phyloP scores from a whole-genome alignment of 208 protist genomes.

The Trypanosoma caninum region DNA sequence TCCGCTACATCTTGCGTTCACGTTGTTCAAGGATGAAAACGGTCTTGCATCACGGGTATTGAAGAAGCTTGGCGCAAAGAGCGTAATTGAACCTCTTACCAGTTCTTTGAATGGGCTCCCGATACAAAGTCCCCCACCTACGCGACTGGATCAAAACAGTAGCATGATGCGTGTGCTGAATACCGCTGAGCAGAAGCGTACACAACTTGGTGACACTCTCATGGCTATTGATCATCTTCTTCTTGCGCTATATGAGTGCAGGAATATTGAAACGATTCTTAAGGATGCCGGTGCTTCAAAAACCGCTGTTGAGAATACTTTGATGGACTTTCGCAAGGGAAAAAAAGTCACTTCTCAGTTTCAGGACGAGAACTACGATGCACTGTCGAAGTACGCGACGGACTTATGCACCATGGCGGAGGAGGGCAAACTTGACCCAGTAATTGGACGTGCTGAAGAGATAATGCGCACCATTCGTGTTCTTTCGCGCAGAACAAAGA shows the following conservation, averaged over 20 bases:
- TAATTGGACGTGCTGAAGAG: conserved; percentile 98
- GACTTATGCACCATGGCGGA: conserved; percentile 84
- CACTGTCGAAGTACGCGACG: conserved; percentile 89
- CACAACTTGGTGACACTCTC: conserved; percentile 63
- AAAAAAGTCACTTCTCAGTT: conserved; percentile 82
- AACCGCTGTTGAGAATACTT: conserved; percentile 47
- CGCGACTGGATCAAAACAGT: conserved; percentile 55
- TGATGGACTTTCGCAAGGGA: conserved; percentile 82
- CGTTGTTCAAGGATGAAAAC: conserved; percentile 59
- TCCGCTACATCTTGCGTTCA: conserved; percentile 53
- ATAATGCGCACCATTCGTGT: conserved; percentile 97
- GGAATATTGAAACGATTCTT: conserved; percentile 53
- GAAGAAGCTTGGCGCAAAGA: conserved; percentile 48
- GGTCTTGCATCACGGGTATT: conserved; percentile 58
- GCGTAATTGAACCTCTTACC: conserved; percentile 49
- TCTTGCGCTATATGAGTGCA: conserved; percentile 60
- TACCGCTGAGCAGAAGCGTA: conserved; percentile 75
- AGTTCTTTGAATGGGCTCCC: conserved; percentile 44
- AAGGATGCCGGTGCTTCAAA: conserved; percentile 60
- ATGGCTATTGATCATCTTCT: conserved; percentile 81
- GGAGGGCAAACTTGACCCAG: conserved; percentile 95
- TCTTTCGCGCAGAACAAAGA: conserved; percentile 98
- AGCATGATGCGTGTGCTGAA: conserved; percentile 79
- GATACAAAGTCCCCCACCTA: conserved; percentile 55
- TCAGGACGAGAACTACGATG: conserved; percentile 83